phyloP scores from a whole-genome alignment of 2,329 filamentous ascomycete species.

The Clarireedia hainanense region DNA sequence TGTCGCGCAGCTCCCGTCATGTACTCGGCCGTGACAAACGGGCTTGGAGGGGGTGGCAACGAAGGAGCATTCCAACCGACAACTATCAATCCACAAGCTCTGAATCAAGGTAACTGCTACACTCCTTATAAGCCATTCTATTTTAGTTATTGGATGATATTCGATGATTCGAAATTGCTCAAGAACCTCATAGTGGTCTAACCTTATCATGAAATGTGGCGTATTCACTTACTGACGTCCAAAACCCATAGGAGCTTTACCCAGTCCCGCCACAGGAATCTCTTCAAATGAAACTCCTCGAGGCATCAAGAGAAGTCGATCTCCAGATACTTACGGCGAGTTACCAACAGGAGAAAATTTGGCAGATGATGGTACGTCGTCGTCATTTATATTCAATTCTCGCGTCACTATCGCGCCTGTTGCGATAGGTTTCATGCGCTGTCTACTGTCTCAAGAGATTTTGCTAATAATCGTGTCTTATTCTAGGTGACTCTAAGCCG shows the following conservation, averaged over 20 bases:
- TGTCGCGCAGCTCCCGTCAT: conserved; percentile 6
- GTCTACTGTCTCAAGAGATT: conserved; percentile 12
- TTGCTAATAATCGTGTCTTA: conserved; percentile 21
- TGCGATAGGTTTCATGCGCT: conserved; percentile 24
- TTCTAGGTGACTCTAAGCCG: conserved; percentile 35
- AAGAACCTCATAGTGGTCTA: background rate
- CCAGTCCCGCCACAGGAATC: conserved; percentile 32
- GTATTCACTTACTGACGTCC: background rate
- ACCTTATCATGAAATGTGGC: background rate
- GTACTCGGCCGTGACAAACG: conserved; percentile 12
- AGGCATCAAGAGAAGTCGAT: conserved; percentile 73
- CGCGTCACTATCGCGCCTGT: conserved; percentile 17
- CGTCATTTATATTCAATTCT: conserved; percentile 7
- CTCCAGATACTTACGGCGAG: conserved; percentile 53
- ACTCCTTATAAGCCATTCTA: background rate
- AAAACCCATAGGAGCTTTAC: conserved; percentile 20
- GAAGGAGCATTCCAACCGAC: conserved; percentile 8
- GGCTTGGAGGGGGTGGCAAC: conserved; percentile 6
- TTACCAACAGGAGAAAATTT: conserved; percentile 44
- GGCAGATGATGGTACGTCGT: conserved; percentile 68
- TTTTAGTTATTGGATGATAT: background rate
- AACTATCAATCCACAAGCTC: conserved; percentile 11
- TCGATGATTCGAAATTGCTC: background rate
- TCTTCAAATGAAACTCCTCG: conserved; percentile 52
- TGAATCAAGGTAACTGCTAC: conserved; percentile 7